phyloP scores from a whole-genome alignment of 2,329 filamentous ascomycete species.

The Fusarium buxicola region DNA sequence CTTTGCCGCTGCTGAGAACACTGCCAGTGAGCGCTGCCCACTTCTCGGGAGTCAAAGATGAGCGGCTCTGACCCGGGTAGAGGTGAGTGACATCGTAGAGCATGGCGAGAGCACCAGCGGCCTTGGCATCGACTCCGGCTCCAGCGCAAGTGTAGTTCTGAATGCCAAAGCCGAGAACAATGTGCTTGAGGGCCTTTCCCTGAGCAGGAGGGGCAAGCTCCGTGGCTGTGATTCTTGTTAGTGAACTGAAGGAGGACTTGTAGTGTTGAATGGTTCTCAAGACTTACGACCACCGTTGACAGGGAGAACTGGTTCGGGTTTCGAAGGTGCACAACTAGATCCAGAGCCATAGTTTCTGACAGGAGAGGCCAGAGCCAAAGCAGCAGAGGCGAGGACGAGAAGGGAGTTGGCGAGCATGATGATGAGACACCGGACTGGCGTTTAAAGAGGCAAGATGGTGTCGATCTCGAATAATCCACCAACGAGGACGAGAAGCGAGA shows the following conservation, averaged over 20 bases:
- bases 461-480: slow-evolving; percentile 33
- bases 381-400: slow-evolving; percentile 50
- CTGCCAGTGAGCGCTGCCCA: slow-evolving; percentile 56
- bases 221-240: slow-evolving; percentile 47
- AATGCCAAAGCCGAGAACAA: slow-evolving; percentile 72
- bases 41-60: slow-evolving; percentile 52
- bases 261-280: not conserved
- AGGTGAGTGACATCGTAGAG: slow-evolving; percentile 68
- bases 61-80: slow-evolving; percentile 58
- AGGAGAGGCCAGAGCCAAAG: slow-evolving; percentile 49
- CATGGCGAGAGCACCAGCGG: slow-evolving; percentile 68
- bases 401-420: slow-evolving; percentile 52
- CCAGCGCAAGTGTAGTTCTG: slow-evolving; percentile 75
- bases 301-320: slow-evolving; percentile 50
- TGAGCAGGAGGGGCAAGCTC: slow-evolving; percentile 59
- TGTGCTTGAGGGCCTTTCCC: slow-evolving; percentile 60
- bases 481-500: slow-evolving; percentile 24
- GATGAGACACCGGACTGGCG: slow-evolving; percentile 27
- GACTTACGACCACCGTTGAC: slow-evolving; percentile 54
- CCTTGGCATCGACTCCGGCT: slow-evolving; percentile 50
- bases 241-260: slow-evolving; percentile 15
- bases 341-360: slow-evolving; percentile 27
- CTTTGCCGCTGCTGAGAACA: slow-evolving; percentile 54
- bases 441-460: slow-evolving; percentile 28
- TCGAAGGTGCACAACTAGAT: slow-evolving; percentile 33